Conservation (phyloP, 805 yeast genomes). For the Suhomyces pyralidae region DNA sequence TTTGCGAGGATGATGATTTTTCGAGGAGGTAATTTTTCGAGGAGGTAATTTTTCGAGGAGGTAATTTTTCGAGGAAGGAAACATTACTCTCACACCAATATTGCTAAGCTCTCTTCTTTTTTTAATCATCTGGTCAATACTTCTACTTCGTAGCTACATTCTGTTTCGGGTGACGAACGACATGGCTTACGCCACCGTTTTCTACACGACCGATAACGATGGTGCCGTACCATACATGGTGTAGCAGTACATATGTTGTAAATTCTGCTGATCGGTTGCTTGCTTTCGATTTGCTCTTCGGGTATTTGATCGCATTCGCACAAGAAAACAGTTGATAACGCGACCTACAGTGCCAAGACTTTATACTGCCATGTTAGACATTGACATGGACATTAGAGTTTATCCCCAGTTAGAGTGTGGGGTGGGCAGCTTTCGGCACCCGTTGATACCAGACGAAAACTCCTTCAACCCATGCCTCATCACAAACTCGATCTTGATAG, state of each 20-base stretch:
- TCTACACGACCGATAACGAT: not conserved
- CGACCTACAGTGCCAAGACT: not conserved
- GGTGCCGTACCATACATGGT: not conserved
- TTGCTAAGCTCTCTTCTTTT: too few relatives aligned
- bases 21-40: too few relatives aligned
- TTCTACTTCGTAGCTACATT: too few relatives aligned
- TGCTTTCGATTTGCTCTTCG: not conserved
- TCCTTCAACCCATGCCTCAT: conserved; percentile 37
- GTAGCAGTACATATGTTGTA: too few relatives aligned
- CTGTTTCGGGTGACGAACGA: too few relatives aligned
- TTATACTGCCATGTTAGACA: not conserved
- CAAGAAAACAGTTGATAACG: not conserved
- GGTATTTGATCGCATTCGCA: not conserved
- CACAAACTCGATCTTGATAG: conserved; percentile 10
- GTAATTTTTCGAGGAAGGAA: too few relatives aligned
- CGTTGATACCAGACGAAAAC: conserved; percentile 26
- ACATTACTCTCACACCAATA: too few relatives aligned
- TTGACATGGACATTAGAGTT: not conserved
- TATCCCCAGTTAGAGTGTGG: conserved; percentile 14
- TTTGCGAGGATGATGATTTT: too few relatives aligned
- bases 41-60: too few relatives aligned
- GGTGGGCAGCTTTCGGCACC: conserved; percentile 11
- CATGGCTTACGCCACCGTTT: not conserved
- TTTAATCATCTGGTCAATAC: too few relatives aligned
- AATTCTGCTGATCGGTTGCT: not conserved